Evolutionary conservation across 805 yeast species (phyloP), one percentile per base, ranked within the genome.

Genomic region (Pichia insulana): DNA sequence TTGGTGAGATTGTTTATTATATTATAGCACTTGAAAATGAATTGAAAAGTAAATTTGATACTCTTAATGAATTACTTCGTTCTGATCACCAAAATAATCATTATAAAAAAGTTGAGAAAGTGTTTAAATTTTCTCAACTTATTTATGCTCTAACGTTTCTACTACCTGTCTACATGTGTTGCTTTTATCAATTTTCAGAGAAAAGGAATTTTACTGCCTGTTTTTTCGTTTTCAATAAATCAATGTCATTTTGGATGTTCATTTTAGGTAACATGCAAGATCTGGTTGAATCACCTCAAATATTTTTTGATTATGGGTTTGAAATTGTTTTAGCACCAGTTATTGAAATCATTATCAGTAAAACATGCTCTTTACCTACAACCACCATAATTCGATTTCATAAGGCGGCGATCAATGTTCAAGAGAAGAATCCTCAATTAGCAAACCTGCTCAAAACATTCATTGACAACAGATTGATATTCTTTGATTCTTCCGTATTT

Each of bases 111-210:
- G 41, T 58, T 5, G 39, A 47, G 12, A 61, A 52, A 34, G 56
- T 52, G 10, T 50, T 43, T 19, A 44, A 40, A 5, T 45, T 59
- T 10, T 32, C 46, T 9, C 46, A 49, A 4, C 61, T 52, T 33
- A 39, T 51, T 11, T 56, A 57, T 34, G 44, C 61, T 8, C 53
- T 54, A 33, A 54, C 67, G 3, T 60, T 71, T 45, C 51, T 64
- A 25, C 59, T 68, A 39, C 59, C 74, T 2, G 49, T 70, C 4
- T 64, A 62, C 36, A 66, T 64, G 45, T 70, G 71, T 48, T 12
- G 33, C 9, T 40, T n/a, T 26, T 30, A 16, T 31, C 57, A 61
- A 39, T 72, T 65, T 42, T 69, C 69, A 28, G 36, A 30, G 28
- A 41, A 47, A 12, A 56, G 55, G 12, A 59, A 69, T 47, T 34